Conservation (phyloP, 306 rosid genomes). For the Carpinus viminea region DNA sequence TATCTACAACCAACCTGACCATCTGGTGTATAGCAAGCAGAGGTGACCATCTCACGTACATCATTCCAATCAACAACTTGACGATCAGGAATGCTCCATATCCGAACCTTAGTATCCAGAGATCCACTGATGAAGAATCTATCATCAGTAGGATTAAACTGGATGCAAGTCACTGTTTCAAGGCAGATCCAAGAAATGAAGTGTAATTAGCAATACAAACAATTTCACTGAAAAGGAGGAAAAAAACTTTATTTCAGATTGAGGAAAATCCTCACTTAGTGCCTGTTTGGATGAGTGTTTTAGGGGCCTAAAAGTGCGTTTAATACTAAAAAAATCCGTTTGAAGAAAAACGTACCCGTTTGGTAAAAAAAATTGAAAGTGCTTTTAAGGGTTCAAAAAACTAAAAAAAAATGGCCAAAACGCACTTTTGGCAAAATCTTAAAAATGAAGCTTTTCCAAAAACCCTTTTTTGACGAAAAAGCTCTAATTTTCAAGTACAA, state of each 20-base stretch:
- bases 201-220: slow-evolving; percentile 43
- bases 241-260: slow-evolving; percentile 12
- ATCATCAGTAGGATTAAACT: slow-evolving; percentile 98
- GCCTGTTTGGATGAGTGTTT: no score
- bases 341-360: no score
- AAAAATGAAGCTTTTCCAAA: no score
- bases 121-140: slow-evolving; percentile 98
- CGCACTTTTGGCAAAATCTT: no score
- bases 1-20: slow-evolving; percentile 80
- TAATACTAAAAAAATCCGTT: no score
- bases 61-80: slow-evolving; percentile 98
- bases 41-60: slow-evolving; percentile 97
- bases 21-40: slow-evolving; percentile 99
- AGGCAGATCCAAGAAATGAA: slow-evolving; percentile 42
- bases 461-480: no score
- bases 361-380: no score
- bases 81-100: slow-evolving; percentile 93
- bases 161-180: slow-evolving; percentile 98
- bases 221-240: background rate
- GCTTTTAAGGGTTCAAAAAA: no score
- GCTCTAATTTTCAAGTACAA: no score
- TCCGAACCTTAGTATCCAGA: slow-evolving; percentile 94
- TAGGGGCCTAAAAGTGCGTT: no score
- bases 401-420: no score
- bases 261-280: background rate